Base-by-base conservation (phyloP, 2,329 filamentous ascomycete genomes). In the Didymella pinodella region DNA sequence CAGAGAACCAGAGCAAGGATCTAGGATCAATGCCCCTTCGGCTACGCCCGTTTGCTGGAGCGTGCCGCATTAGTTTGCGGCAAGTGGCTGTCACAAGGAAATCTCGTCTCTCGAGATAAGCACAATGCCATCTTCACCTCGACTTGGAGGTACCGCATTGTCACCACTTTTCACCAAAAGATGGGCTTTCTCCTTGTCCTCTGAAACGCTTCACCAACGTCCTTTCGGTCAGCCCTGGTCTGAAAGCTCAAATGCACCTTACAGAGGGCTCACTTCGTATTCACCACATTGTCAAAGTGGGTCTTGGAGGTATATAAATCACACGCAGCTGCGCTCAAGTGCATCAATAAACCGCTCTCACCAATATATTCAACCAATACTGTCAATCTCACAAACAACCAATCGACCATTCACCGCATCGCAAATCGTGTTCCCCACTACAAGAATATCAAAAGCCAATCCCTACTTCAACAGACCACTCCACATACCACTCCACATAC, bases 51-150 rank as follows among this genome's bases (percentile, higher is more conserved):
- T 43, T 34, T 38, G 32, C 40, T 53, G 54, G 45, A n/a, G 46
- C 48, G 31, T 49, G 45, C 45, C 22, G 49, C 50, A 32, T 50
- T 59, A 59, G 56, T 31, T 45, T n/a, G 45, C 46, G 26, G 32
- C n/a, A 50, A 54, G 56, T 46, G 45, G 46, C 41, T 50, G 40
- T 59, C 50, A 59, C 56, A 54, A 59, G 56, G 46, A 59, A 59
- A 54, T 50, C 28, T 40, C 50, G 46, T 32, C 40, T 50, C 47
- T 36, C 36, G 29, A 50, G 45, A 50, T 45, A 54, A 54, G 46
- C 49, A 54, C 32, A 41, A 54, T 54, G 56, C 34, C 22, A 47
- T 34, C 29, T 40, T n/a, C 41, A 41, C 41, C n/a, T 38, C 34
- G 25, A 38, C 32, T 7, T 31, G 10, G 10, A 26, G 12, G 14